Evolutionary conservation across 1,284 basidiomycete genomes (phyloP).

Genomic region (Fomes fomentarius): DNA sequence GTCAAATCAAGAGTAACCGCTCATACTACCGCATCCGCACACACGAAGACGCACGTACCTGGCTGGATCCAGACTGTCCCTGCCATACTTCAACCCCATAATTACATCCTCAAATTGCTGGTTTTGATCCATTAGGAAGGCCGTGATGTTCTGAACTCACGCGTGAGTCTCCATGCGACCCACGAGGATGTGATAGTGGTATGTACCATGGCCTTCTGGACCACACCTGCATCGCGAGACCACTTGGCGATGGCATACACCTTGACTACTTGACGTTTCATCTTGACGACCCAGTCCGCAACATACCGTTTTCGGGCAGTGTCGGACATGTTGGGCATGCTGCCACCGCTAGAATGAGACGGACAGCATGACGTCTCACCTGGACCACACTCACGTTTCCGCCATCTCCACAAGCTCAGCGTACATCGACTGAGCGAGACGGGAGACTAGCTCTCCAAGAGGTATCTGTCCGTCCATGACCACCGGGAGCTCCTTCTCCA

Average conservation of each 20-base stretch:
- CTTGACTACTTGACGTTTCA: constrained; percentile 89
- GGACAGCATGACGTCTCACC: constrained; percentile 5
- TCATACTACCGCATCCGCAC: not conserved
- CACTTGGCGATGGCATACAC: constrained; percentile 85
- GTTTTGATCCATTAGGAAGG: constrained; percentile 84
- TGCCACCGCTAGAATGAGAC: constrained; percentile 35
- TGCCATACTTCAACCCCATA: constrained; percentile 62
- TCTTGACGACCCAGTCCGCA: constrained; percentile 87
- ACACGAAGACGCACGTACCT: constrained; percentile 46
- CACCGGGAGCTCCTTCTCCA: constrained; percentile 77
- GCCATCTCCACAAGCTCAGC: constrained; percentile 82
- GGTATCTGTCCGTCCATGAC: constrained; percentile 78
- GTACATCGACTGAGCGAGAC: constrained; percentile 80
- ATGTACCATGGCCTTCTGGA: constrained; percentile 83
- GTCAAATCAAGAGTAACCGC: not conserved
- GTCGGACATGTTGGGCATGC: constrained; percentile 85
- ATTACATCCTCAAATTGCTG: constrained; percentile 80
- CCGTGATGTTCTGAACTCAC: constrained; percentile 70
- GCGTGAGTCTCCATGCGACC: constrained; percentile 4
- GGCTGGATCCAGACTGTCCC: constrained; percentile 68
- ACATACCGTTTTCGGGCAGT: constrained; percentile 79
- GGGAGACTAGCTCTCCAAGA: constrained; percentile 75
- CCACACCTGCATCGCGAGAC: constrained; percentile 78
- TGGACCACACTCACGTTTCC: constrained; percentile 69
- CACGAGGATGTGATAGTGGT: not conserved